Evolutionary conservation across 1,284 basidiomycete genomes (phyloP), one percentile per base, ranked within the genome.

Genomic region (Malassezia dermatis): DNA sequence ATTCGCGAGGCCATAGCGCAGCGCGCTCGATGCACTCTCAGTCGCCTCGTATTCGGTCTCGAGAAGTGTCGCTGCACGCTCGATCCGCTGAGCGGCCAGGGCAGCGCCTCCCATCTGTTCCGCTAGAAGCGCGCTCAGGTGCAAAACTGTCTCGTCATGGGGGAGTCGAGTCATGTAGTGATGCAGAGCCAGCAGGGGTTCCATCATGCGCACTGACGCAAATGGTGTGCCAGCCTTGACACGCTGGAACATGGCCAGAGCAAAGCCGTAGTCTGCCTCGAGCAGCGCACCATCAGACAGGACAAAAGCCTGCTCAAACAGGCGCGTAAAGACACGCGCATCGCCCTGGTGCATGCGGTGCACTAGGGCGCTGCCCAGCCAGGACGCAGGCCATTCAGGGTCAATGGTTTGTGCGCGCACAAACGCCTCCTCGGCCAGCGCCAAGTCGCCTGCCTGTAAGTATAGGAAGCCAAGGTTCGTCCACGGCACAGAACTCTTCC

Each of bases 301-400:
- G 4, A 82, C 80, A 21, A 86, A 81, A 1, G 89, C 86, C 75
- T 98, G 90, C 58, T 86, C 85, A 45, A 91, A 83, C 45, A 96
- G 76, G 8, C 83, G 80, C 17, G 79, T 78, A 0, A 87, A 84
- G 53, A 88, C 84, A 13, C 76, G 71, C 8, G 80, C 70, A 59
- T 86, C 82, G 0, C 82, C 83, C 55, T 85, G 83, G 39, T 77
- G 75, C 13, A 80, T 80, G 15, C 89, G 89, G 26, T 52, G 46
- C 19, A 95, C 79, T 37, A 94, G 76, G 5, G 85, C 89, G 72
- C 93, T 90, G 0, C 91, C 94, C 13, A 94, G 80, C 94, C 94
- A 98, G n/a, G 89, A 84, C 26, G 84, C 74, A 0, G 86, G 81
- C 76, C 84, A 86, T 67, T 96, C 93, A 2, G 94, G 89, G 77